These are phyloP conservation scores for Pneumocystis carinii DNA, from an alignment of 1,139 yeast species.

Conservation along the genomic window DNA sequence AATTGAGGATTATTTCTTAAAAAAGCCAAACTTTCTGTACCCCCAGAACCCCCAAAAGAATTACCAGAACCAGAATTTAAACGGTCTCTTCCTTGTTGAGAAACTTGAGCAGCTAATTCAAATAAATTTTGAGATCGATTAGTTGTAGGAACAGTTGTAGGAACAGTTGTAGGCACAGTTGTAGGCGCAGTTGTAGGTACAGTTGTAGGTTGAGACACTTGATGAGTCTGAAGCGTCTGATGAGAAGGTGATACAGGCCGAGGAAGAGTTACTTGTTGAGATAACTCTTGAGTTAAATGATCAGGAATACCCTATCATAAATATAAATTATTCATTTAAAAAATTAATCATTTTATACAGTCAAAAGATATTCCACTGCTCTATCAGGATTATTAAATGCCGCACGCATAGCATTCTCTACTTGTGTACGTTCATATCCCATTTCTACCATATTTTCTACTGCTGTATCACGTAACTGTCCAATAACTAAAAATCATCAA, in stretches of 20 bases:
- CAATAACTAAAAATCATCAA: constrained; percentile 36
- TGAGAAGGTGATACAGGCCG: neutral
- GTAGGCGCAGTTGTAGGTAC: constrained; percentile 23
- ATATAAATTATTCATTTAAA: neutral
- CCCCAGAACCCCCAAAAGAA: constrained; percentile 24
- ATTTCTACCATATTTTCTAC: constrained; percentile 78
- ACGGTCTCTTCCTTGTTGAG: constrained; percentile 21
- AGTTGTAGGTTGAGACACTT: constrained; percentile 6
- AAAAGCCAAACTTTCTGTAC: constrained; percentile 23
- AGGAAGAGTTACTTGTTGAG: neutral
- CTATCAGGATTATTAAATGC: constrained; percentile 97
- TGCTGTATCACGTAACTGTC: constrained; percentile 50
- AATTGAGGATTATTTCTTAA: constrained; percentile 32
- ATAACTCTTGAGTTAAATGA: neutral
- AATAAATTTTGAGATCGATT: constrained; percentile 36
- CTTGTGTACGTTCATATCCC: constrained; percentile 87
- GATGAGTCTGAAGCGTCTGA: neutral
- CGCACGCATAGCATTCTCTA: constrained; percentile 80
- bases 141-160: constrained; percentile 17
- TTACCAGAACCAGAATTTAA: constrained; percentile 19
- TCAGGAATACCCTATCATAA: constrained; percentile 1
- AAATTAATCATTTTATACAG: constrained; percentile 45
- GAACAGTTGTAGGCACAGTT: constrained; percentile 9
- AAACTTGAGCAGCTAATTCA: constrained; percentile 59
- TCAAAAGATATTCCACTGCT: constrained; percentile 85